These are phyloP conservation scores for Hyparrhenia diplandra DNA, from an alignment of 176 grass and related monocot genomes.

Conservation along the genomic window DNA sequence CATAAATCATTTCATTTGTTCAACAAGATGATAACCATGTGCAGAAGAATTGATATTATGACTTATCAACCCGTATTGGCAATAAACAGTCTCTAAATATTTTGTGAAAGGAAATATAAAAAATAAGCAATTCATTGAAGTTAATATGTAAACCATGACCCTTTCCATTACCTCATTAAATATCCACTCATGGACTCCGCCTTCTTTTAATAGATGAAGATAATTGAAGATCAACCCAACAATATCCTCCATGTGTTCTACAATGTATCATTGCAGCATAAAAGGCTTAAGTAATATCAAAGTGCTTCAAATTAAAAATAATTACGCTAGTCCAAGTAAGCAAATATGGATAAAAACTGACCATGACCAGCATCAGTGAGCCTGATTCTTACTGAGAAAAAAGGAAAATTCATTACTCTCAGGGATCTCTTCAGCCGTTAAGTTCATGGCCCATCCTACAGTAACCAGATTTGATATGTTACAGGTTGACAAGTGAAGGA, in stretches of 20 bases:
- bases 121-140: not conserved
- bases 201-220: slow-evolving; percentile 60
- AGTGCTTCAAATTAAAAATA: slow-evolving; percentile 12
- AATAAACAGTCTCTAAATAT: not conserved
- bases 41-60: not conserved
- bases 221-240: slow-evolving; percentile 86
- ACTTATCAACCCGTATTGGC: not conserved
- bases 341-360: slow-evolving; percentile 28
- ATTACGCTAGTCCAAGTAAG: not conserved
- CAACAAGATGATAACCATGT: not conserved
- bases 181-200: slow-evolving; percentile 78
- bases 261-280: slow-evolving; percentile 1
- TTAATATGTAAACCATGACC: slow-evolving; percentile 5
- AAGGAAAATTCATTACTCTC: slow-evolving; percentile 76
- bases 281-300: slow-evolving; percentile 10
- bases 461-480: no score
- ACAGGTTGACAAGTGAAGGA: not conserved
- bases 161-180: slow-evolving; percentile 81
- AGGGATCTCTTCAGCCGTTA: slow-evolving; percentile 41
- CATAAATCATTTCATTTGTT: not conserved
- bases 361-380: slow-evolving; percentile 88
- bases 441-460: slow-evolving; percentile 87
- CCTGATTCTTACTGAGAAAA: slow-evolving; percentile 58
- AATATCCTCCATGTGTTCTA: slow-evolving; percentile 90
- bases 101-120: not conserved